Evolutionary conservation across 768 basidiomycete species (phyloP), one percentile per base, ranked within the genome.

Genomic region (Tephrocybe sp.): DNA sequence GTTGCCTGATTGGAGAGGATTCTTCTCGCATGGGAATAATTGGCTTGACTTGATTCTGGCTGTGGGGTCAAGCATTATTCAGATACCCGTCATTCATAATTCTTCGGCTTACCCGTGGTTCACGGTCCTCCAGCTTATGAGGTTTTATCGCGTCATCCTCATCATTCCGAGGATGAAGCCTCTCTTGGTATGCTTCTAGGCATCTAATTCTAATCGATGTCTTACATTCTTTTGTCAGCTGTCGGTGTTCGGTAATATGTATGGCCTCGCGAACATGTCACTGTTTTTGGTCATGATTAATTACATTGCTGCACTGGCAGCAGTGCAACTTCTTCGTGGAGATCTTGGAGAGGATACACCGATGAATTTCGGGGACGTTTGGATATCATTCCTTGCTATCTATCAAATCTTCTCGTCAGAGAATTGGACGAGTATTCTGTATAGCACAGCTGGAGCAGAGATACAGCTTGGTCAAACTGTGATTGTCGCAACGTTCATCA

Each of bases 341-440:
- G 92, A 97, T 64, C 72, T 94, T 52, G 65, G 67, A 4, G 65
- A 70, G 13, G 72, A 70, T 39, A 56, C 67, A 12, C 66, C 74
- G 1, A 81, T 91, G 72, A 89, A 86, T 58, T 98, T 92, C 64
- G 83, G 85, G 6, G 81, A 92, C 60, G 68, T 92, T 8, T 95
- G 82, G 72, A 92, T 89, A 60, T 73, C 90, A 0, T 98, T 96
- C 64, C 68, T 97, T 19, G 90, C 83, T 0, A 76, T 94, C 60
- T 98, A 95, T 63, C 80, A 95, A 67, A 75, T 98, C 1, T 89
- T 92, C 68, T 92, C 92, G 0, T 91, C 91, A 0, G 96, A 98
- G 68, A 92, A 97, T 66, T 98, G 96, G 94, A 84, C 87, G n/a
- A 72, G 80, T 55, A 74, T 90, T 6, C 62, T 92, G 34, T 90